Evolutionary conservation across 2,329 filamentous ascomycete genomes (phyloP).

Genomic region (Ceratocystis albifundus): DNA sequence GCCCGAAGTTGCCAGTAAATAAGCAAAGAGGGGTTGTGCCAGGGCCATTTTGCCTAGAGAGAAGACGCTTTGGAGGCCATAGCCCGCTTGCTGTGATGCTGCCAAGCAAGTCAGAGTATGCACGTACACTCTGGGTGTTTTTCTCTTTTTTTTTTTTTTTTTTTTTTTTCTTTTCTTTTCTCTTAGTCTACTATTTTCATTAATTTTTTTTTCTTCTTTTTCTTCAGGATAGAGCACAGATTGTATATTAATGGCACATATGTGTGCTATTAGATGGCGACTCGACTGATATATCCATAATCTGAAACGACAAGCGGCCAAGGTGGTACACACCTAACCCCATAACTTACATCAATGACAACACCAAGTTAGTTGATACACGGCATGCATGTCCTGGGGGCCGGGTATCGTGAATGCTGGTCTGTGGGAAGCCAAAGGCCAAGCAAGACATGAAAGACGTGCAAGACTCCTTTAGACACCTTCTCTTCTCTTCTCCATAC

Average conservation of each 20-base stretch:
- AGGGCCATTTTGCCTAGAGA: background rate
- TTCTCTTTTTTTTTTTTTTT: background rate
- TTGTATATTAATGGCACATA: background rate
- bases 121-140: background rate
- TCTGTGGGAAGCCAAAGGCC: background rate
- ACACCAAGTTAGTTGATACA: background rate
- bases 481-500: no score
- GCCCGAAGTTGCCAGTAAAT: background rate
- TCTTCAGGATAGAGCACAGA: background rate
- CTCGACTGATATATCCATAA: background rate
- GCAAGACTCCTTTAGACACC: no score
- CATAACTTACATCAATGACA: background rate
- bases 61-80: background rate
- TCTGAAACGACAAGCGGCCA: background rate
- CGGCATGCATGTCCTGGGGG: background rate
- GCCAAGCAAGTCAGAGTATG: background rate
- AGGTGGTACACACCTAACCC: background rate
- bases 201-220: background rate
- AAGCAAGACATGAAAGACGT: background rate
- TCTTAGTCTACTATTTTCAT: no score
- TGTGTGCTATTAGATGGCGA: background rate
- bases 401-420: background rate
- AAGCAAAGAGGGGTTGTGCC: background rate
- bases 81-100: background rate
- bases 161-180: no score